phyloP scores from a whole-genome alignment of 2,329 filamentous ascomycete species.

The Huntiella omanensis region DNA sequence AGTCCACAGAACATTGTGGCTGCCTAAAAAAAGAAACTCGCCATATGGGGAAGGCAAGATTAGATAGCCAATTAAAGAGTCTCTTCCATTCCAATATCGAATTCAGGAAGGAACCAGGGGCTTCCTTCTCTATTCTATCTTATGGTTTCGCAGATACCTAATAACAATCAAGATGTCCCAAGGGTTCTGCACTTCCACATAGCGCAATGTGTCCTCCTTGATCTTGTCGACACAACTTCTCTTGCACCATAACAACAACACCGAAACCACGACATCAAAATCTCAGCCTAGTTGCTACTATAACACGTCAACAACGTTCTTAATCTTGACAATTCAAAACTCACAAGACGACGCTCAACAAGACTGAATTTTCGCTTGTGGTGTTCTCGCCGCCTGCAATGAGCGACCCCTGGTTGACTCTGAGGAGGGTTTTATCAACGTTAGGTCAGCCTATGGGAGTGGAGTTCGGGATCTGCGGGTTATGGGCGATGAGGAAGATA shows the following conservation, averaged over 20 bases:
- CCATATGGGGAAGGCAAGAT: slow-evolving; percentile 52
- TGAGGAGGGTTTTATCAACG: slow-evolving; percentile 57
- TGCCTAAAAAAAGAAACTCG: slow-evolving; percentile 44
- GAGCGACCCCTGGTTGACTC: slow-evolving; percentile 81
- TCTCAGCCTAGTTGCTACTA: too few species aligned
- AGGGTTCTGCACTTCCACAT: too few species aligned
- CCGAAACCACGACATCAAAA: slow-evolving; percentile 34
- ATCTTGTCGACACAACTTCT: slow-evolving; percentile 47
- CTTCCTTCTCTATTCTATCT: background rate
- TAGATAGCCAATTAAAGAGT: slow-evolving; percentile 56
- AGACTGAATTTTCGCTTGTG: slow-evolving; percentile 56
- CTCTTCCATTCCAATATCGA: slow-evolving; percentile 52
- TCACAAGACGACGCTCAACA: slow-evolving; percentile 57
- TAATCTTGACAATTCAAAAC: slow-evolving; percentile 50
- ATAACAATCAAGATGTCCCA: slow-evolving; percentile 42
- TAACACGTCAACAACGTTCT: too few species aligned
- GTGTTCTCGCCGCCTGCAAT: slow-evolving; percentile 59
- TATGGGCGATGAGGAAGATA: slow-evolving; percentile 66
- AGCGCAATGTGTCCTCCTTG: too few species aligned
- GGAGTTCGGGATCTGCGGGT: slow-evolving; percentile 46
- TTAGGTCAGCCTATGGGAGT: slow-evolving; percentile 43
- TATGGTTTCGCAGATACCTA: slow-evolving; percentile 3
- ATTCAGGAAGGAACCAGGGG: background rate
- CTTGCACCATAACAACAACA: slow-evolving; percentile 54
- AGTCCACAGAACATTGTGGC: slow-evolving; percentile 53